A percentile compares a stretch with the other conserved stretches of the same genome.
phyloP scores from a whole-genome alignment of 257 asterid genomes.

The Leonotis leonurus region DNA sequence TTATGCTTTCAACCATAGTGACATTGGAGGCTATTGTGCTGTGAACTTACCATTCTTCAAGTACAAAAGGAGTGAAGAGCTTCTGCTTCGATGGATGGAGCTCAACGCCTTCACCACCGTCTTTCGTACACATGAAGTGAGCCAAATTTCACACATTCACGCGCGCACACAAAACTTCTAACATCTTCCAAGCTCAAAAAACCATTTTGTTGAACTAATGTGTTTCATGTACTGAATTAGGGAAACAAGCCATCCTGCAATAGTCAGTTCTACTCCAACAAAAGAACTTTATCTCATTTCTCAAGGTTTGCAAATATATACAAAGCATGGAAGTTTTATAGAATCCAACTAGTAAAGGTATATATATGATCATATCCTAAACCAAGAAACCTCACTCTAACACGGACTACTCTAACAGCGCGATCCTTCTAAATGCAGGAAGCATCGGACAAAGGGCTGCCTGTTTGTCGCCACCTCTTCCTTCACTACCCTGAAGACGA shows the following conservation, averaged over 20 bases:
- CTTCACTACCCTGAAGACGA: slow-evolving; percentile 85
- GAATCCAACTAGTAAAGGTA: slow-evolving; percentile 83
- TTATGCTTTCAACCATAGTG: slow-evolving; percentile 87
- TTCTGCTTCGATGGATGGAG: slow-evolving; percentile 93
- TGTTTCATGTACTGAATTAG: slow-evolving; percentile 26
- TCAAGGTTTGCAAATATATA: slow-evolving; percentile 76
- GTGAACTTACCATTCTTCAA: slow-evolving; percentile 64
- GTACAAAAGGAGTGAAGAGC: slow-evolving; percentile 79
- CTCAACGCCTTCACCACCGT: slow-evolving; percentile 79
- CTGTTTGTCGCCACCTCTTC: slow-evolving; percentile 88
- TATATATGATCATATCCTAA: not conserved
- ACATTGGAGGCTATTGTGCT: slow-evolving; percentile 89
- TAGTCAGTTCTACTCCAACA: slow-evolving; percentile 79
- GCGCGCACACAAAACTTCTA: not conserved
- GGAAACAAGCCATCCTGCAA: slow-evolving; percentile 85
- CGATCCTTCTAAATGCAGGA: slow-evolving; percentile 34
- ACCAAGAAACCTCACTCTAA: not conserved
- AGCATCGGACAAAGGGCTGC: slow-evolving; percentile 79
- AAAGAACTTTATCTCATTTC: slow-evolving; percentile 63
- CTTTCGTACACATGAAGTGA: slow-evolving; percentile 90
- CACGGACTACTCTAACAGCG: not conserved
- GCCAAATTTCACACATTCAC: slow-evolving; percentile 13
- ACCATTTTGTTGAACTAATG: not conserved
- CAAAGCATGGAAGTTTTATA: slow-evolving; percentile 89
- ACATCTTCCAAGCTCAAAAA: not conserved